Evolutionary conservation across 257 asterid species (phyloP).

Genomic region (Galeopsis tetrahit): DNA sequence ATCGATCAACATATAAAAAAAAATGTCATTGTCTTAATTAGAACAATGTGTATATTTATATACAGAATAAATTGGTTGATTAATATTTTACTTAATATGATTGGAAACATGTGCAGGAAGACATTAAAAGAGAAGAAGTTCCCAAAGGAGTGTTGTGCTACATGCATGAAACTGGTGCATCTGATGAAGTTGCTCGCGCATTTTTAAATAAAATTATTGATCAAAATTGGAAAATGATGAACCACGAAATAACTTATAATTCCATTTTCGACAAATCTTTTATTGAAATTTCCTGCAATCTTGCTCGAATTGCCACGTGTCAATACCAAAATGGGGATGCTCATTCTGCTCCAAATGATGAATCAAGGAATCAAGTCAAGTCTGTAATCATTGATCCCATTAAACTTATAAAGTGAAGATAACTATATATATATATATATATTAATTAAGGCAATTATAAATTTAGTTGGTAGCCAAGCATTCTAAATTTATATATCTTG

Average conservation of each 20-base stretch:
- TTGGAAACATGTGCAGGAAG: conserved; percentile 21
- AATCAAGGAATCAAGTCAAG: conserved; percentile 23
- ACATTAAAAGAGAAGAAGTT: conserved; percentile 31
- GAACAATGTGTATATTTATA: background rate
- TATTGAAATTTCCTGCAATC: conserved; percentile 11
- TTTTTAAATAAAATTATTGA: background rate
- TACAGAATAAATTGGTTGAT: background rate
- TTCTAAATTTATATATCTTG: too few relatives aligned
- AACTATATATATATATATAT: too few relatives aligned
- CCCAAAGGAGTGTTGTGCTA: conserved; percentile 35
- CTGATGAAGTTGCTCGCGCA: conserved; percentile 25
- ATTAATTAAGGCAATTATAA: too few relatives aligned
- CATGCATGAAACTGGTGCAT: conserved; percentile 37
- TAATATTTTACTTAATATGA: background rate
- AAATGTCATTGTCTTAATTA: too few relatives aligned
- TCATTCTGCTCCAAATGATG: conserved; percentile 30
- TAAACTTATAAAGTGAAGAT: background rate
- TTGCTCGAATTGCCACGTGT: conserved; percentile 12
- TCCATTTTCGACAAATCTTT: background rate
- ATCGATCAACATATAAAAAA: too few relatives aligned
- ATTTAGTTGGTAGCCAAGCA: too few relatives aligned
- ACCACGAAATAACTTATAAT: background rate
- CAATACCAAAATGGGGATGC: conserved; percentile 36
- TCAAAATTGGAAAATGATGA: conserved; percentile 24
- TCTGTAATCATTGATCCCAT: conserved; percentile 32